These are phyloP conservation scores for Eutypa lata DNA, from an alignment of 2,329 filamentous ascomycete species.

Conservation along the genomic window DNA sequence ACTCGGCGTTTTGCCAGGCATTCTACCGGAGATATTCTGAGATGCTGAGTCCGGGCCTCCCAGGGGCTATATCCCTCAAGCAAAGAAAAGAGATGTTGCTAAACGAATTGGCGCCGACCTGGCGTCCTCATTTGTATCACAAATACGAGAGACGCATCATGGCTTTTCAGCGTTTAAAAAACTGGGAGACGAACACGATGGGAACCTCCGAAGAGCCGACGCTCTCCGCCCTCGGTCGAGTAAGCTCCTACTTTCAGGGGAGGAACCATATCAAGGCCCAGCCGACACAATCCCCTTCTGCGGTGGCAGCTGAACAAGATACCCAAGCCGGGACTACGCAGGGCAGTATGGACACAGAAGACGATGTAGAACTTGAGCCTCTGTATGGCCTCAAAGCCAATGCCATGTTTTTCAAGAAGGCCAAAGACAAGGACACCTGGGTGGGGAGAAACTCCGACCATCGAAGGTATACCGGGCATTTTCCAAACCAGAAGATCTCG, in stretches of 20 bases:
- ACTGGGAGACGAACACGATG: neutral
- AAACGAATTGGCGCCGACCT: too few relatives aligned
- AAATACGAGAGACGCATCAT: neutral
- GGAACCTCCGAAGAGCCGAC: too few relatives aligned
- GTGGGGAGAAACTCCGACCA: neutral
- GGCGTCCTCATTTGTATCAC: neutral
- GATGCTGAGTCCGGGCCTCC: too few relatives aligned
- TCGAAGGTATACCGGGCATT: neutral
- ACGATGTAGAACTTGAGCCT: neutral
- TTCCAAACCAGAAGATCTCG: slow-evolving; percentile 6
- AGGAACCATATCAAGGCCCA: neutral
- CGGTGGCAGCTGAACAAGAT: neutral
- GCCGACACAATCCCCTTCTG: neutral
- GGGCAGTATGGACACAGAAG: neutral
- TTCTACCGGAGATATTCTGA: too few relatives aligned
- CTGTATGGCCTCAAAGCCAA: neutral
- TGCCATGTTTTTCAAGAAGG: neutral
- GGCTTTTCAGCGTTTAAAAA: neutral
- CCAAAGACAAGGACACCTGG: neutral
- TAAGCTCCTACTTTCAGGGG: too few relatives aligned
- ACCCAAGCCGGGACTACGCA: too few relatives aligned
- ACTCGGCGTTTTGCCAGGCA: neutral
- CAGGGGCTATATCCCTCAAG: too few relatives aligned
- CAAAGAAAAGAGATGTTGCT: too few relatives aligned
- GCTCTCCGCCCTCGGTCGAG: too few relatives aligned